Conservation (phyloP, 1,284 basidiomycete genomes). For the Melampsora occidentalis region DNA sequence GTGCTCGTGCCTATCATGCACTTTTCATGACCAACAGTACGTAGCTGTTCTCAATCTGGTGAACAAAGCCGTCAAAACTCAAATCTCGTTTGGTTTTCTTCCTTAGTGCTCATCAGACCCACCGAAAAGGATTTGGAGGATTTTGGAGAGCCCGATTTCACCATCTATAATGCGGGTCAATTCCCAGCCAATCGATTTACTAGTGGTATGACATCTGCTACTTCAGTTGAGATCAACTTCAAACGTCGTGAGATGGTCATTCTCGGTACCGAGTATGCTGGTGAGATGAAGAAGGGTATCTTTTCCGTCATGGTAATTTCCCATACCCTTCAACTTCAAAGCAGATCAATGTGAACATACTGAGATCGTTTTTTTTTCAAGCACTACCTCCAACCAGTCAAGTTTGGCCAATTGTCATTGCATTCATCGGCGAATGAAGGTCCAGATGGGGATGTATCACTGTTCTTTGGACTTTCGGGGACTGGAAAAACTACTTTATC, state of each 20-base stretch:
- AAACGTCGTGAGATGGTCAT: constrained; percentile 99
- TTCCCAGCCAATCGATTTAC: constrained; percentile 99
- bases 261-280: constrained; percentile 98
- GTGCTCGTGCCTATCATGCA: constrained; percentile 96
- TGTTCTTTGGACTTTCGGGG: constrained; percentile 98
- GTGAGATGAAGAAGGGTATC: constrained; percentile 99
- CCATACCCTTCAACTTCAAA: constrained; percentile 27
- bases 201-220: constrained; percentile 98
- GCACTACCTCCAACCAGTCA: constrained; percentile 99
- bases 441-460: constrained; percentile 83
- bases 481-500: constrained; percentile 98
- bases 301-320: constrained; percentile 88
- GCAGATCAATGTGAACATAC: background rate
- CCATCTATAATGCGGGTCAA: constrained; percentile 99
- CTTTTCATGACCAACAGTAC: constrained; percentile 84
- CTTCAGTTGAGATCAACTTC: constrained; percentile 99
- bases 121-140: constrained; percentile 88
- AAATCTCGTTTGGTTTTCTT: constrained; percentile 42
- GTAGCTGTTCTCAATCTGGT: constrained; percentile 52
- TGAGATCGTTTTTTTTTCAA: constrained; percentile 50
- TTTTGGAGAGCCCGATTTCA: constrained; percentile 99
- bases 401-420: constrained; percentile 94
- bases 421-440: constrained; percentile 99
- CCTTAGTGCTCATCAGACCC: constrained; percentile 91
- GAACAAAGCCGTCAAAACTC: constrained; percentile 25